Base-by-base conservation (phyloP, 495 filamentous ascomycete species). In the Trichodelitschia bisporula region DNA sequence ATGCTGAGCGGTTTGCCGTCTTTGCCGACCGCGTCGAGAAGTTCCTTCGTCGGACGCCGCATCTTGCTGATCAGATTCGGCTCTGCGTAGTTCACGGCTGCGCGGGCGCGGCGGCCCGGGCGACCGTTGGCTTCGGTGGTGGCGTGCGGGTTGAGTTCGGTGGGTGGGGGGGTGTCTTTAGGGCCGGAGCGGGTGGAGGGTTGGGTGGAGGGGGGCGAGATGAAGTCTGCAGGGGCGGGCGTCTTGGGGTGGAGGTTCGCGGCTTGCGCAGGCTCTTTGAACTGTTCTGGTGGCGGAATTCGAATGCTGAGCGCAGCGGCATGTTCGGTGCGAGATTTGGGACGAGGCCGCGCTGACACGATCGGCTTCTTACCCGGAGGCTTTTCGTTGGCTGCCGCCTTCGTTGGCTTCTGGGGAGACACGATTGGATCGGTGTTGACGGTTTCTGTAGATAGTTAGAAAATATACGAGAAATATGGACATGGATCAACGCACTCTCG, bases 81-180 rank as follows among this genome's bases (percentile, higher is more conserved):
- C 33, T 56, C 52, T 16, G 51, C 46, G 30, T 56, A 56, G 43
- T 44, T 55, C 20, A 55, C 51, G 23, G 42, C 38, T 2, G 41
- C 30, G 4, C 51, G 36, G 2, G 42, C 51, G 18, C 51, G 41
- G 24, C 51, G 42, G 1, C 38, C 44, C 4, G 50, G 43, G 15
- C 51, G 39, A 4, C 31, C 36, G 12, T 32, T n/a, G n/a, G 21
- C 8, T 24, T 24, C 8, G 27, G 27, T 16, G 6, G 8, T 9
- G 27, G 27, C 27, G 27, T 29, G 27, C 16, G n/a, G n/a, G n/a
- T n/a, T n/a, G n/a, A n/a, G n/a, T n/a, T n/a, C n/a, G n/a, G n/a
- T n/a, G n/a, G n/a, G n/a, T n/a, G n/a, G n/a, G n/a, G n/a, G n/a
- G n/a, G n/a, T n/a, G n/a, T n/a, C n/a, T n/a, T n/a, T 15, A 6